phyloP scores from a whole-genome alignment of 352 stramenopile genomes.

The Pythium rhizo-oryzae region DNA sequence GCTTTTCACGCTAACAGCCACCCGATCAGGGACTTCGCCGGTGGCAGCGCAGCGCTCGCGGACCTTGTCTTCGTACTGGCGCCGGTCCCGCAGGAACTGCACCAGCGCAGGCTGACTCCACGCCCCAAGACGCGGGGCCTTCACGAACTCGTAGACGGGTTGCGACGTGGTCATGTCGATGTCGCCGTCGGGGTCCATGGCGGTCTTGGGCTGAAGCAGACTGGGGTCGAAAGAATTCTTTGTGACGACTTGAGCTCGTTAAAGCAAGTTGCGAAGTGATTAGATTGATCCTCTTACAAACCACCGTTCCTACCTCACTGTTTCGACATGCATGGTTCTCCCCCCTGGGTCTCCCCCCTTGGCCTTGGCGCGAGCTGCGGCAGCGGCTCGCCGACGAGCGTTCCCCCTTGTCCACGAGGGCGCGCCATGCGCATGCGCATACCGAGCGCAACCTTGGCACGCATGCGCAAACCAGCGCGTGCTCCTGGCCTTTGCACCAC shows the following conservation, averaged over 20 bases:
- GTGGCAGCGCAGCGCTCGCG: neutral
- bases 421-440: too few species aligned
- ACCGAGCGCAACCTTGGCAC: too few species aligned
- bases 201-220: too few species aligned
- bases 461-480: too few species aligned
- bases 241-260: neutral
- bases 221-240: too few species aligned
- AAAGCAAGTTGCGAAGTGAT: neutral
- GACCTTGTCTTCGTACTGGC: conserved; percentile 19
- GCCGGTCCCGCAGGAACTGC: neutral
- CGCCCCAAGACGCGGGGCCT: neutral
- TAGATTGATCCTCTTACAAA: too few species aligned
- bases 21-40: conserved; percentile 8
- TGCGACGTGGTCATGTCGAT: conserved; percentile 1
- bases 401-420: too few species aligned
- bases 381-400: too few species aligned
- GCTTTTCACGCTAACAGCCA: conserved; percentile 10
- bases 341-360: neutral
- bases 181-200: conserved; percentile 9
- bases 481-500: too few species aligned
- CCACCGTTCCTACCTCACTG: too few species aligned
- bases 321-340: conserved; percentile 1
- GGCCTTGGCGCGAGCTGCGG: too few species aligned
- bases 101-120: conserved; percentile 1
- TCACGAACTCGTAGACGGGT: conserved; percentile 1